Evolutionary conservation across 768 basidiomycete species (phyloP).

Genomic region (Lepiota venenata): DNA sequence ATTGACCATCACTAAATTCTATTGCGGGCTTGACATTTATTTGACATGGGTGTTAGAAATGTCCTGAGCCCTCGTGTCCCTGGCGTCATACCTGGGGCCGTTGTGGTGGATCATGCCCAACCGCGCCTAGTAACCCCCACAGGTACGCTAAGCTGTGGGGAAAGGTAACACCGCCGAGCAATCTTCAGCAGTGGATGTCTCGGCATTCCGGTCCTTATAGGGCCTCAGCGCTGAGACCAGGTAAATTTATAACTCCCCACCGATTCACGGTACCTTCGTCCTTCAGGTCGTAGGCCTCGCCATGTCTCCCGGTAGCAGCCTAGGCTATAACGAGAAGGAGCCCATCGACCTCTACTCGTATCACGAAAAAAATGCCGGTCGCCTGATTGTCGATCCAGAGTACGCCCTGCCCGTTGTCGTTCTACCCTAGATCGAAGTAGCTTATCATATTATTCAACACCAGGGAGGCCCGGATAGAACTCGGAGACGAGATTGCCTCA

Average conservation of each 20-base stretch:
- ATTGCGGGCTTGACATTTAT: too few relatives aligned
- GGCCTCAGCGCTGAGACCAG: neutral
- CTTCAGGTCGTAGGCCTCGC: neutral
- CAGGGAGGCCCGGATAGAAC: slow-evolving; percentile 60
- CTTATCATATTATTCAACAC: neutral
- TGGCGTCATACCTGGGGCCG: neutral
- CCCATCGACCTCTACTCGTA: slow-evolving; percentile 34
- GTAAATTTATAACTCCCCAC: neutral
- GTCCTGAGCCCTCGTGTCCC: too few relatives aligned
- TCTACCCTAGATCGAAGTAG: neutral
- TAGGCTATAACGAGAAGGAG: slow-evolving; percentile 17
- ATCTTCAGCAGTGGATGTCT: neutral
- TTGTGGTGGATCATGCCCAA: neutral
- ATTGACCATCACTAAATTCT: too few relatives aligned
- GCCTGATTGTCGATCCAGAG: slow-evolving; percentile 61
- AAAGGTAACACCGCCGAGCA: neutral
- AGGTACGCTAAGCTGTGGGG: neutral
- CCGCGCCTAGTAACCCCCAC: neutral
- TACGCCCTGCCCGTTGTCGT: slow-evolving; percentile 24
- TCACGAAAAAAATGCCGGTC: slow-evolving; percentile 53
- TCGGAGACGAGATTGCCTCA: slow-evolving; percentile 51
- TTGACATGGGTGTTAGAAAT: too few relatives aligned
- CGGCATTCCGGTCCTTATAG: neutral
- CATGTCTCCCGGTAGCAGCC: slow-evolving; percentile 11
- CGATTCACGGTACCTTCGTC: neutral